phyloP scores from a whole-genome alignment of 192 early-diverging fungal genomes.

The Backusella tarrabulga region DNA sequence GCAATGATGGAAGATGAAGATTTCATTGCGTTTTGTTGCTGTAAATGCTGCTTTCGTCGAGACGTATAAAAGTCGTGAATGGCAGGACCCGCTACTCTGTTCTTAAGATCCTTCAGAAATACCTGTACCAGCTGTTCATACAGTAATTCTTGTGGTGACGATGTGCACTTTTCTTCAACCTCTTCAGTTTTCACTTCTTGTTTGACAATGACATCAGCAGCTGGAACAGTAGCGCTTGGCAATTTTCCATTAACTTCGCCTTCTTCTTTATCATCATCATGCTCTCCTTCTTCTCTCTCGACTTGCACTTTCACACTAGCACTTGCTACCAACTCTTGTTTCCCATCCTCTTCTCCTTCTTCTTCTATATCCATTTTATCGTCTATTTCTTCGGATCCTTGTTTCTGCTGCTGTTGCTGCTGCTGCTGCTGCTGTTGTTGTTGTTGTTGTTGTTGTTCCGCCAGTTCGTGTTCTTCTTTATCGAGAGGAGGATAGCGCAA shows the following conservation, averaged over 20 bases:
- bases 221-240: too few species aligned
- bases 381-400: neutral
- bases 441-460: too few species aligned
- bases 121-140: constrained; percentile 50
- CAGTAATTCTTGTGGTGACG: constrained; percentile 36
- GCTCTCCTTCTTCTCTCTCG: constrained; percentile 9
- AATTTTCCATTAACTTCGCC: neutral
- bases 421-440: neutral
- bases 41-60: neutral
- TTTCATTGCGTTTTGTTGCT: constrained; percentile 22
- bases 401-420: neutral
- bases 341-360: neutral
- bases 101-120: constrained; percentile 52
- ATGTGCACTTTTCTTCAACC: neutral
- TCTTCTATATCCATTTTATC: neutral
- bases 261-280: neutral
- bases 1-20: neutral
- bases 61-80: constrained; percentile 53
- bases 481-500: constrained; percentile 6
- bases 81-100: constrained; percentile 45
- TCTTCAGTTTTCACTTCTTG: neutral
- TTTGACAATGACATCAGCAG: neutral
- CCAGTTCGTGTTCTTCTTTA: neutral
- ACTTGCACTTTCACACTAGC: neutral
- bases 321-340: neutral